Percentiles rank a stretch among this genome's conserved stretches.
Conservation (phyloP, 2,329 filamentous ascomycete genomes). For the Huntiella moniliformis region DNA sequence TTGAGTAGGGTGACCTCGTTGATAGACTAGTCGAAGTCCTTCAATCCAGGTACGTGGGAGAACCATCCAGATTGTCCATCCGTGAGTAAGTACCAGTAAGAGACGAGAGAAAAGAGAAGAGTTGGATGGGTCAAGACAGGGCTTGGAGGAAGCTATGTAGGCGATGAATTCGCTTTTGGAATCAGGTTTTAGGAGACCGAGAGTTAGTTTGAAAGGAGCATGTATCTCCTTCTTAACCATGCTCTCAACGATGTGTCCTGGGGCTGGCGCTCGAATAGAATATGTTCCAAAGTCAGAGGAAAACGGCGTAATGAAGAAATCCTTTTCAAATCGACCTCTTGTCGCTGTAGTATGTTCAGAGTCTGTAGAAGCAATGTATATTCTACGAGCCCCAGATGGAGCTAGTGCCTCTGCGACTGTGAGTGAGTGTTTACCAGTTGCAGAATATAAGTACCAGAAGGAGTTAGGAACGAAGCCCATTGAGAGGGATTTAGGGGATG, state of each 20-base stretch:
- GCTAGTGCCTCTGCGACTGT: slow-evolving; percentile 62
- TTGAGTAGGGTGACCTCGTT: background rate
- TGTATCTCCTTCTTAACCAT: background rate
- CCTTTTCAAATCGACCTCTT: slow-evolving; percentile 37
- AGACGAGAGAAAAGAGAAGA: slow-evolving; percentile 35
- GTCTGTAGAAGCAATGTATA: slow-evolving; percentile 33
- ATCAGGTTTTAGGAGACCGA: background rate
- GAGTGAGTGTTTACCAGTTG: slow-evolving; percentile 35
- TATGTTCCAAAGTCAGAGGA: slow-evolving; percentile 42
- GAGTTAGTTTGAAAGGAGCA: background rate
- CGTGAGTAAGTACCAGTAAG: background rate
- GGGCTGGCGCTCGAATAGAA: slow-evolving; percentile 29
- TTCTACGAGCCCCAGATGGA: slow-evolving; percentile 52
- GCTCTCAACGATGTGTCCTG: background rate
- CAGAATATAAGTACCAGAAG: slow-evolving; percentile 60
- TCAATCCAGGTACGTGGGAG: background rate
- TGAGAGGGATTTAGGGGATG: slow-evolving; percentile 47
- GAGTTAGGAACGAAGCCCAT: slow-evolving; percentile 61
- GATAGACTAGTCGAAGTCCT: background rate
- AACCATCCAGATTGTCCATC: background rate
- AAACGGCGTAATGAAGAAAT: slow-evolving; percentile 62
- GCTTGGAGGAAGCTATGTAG: background rate
- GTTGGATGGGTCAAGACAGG: slow-evolving; percentile 22
- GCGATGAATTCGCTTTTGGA: background rate
- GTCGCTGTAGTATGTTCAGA: no score